These are phyloP conservation scores for Crucibulum laeve DNA, from an alignment of 768 basidiomycete genomes.

Conservation along the genomic window DNA sequence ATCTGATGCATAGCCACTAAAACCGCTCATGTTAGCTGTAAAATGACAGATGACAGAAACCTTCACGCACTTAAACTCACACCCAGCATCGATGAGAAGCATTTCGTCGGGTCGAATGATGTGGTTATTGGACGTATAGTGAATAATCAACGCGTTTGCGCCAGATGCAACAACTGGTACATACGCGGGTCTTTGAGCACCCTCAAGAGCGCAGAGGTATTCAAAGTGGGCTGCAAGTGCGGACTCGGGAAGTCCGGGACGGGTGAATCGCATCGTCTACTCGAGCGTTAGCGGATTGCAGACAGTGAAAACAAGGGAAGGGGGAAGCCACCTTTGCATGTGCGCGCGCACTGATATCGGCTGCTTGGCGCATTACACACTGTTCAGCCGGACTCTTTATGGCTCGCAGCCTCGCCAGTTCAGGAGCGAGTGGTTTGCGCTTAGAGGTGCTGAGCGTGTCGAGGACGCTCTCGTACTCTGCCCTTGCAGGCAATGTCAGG, in stretches of 20 bases:
- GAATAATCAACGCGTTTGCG: slow-evolving; percentile 85
- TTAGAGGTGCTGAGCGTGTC: slow-evolving; percentile 45
- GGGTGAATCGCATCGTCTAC: slow-evolving; percentile 81
- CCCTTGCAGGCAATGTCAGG: slow-evolving; percentile 29
- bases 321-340: slow-evolving; percentile 74
- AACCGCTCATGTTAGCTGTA: slow-evolving; percentile 1
- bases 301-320: neutral
- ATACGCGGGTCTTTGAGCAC: slow-evolving; percentile 88
- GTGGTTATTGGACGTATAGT: slow-evolving; percentile 92
- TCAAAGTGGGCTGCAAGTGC: slow-evolving; percentile 76
- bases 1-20: slow-evolving; percentile 89
- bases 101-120: slow-evolving; percentile 66
- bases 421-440: slow-evolving; percentile 52
- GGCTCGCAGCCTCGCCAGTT: slow-evolving; percentile 66
- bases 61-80: slow-evolving; percentile 75
- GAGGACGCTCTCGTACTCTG: slow-evolving; percentile 53
- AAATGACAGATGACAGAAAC: neutral
- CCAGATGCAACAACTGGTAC: slow-evolving; percentile 97
- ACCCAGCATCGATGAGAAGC: slow-evolving; percentile 87
- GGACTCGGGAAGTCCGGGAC: slow-evolving; percentile 36
- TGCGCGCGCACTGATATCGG: slow-evolving; percentile 81
- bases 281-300: neutral
- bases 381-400: slow-evolving; percentile 83
- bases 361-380: slow-evolving; percentile 75
- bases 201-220: slow-evolving; percentile 75